Base-by-base conservation (phyloP, 1,284 basidiomycete species). In the Gymnopus androsaceus region DNA sequence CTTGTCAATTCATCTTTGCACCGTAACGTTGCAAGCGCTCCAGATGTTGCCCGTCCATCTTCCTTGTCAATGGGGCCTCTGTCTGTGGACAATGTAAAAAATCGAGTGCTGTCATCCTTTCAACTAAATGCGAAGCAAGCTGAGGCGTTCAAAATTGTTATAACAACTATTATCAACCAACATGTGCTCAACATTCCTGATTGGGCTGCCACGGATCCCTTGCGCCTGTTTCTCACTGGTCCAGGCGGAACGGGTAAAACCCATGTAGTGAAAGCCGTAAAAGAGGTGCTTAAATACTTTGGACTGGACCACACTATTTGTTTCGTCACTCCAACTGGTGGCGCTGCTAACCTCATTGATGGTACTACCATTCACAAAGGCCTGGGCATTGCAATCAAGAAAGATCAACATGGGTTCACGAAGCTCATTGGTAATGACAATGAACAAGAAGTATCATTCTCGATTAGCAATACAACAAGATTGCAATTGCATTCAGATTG, bases 201-300 rank as follows among this genome's bases (percentile, higher is more conserved):
- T 15, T 34, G 33, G 33, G 33, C 17, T 7, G 27, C 4, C 11
- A 19, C 8, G n/a, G 5, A 9, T 8, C 57, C 55, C 28, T 41
- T 69, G 3, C 31, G 59, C 1, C 59, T 70, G 60, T 51, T 70
- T 0, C 56, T 70, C 55, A 67, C 67, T 23, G 66, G 68, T 0
- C 67, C 67, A n/a, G 67, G 68, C 9, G 68, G 69, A 11, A 69
- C 69, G 9, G 68, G 69, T 14, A 70, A 71, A 58, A 69, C 64
- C 5, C 66, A 69, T 57, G 69, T 70, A 42, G 63, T 69, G 0
- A 51, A 60, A 21, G 65, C 69, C n/a, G 30, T 71, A 1, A 55
- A 66, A 41, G 15, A 44, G 14, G 49, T 71, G 0, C 66, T 71
- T 64, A 19, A 36, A n/a, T 12, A 30, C 7, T 67, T 63, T 60